These are phyloP conservation scores for Aquilaria yunnanensis DNA, from an alignment of 345 rosid genomes.

Conservation along the genomic window DNA sequence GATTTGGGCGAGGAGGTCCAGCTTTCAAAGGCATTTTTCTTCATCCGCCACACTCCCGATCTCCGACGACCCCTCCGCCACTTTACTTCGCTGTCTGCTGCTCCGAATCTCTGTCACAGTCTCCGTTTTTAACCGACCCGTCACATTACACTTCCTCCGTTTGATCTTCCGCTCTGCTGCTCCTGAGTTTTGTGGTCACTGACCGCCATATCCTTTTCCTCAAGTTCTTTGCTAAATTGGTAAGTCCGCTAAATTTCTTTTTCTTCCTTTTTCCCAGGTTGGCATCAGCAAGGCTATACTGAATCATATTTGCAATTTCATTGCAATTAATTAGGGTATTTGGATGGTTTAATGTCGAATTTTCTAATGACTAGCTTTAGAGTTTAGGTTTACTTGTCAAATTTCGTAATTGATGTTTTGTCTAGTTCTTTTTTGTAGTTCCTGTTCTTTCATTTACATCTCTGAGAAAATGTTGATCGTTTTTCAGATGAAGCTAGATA, in stretches of 20 bases:
- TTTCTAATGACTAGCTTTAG: not conserved
- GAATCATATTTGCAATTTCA: not conserved
- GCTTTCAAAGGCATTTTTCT: not conserved
- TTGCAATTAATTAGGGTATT: not conserved
- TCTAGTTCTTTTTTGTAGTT: too few species aligned
- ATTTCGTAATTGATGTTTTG: not conserved
- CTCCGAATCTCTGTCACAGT: slow-evolving; percentile 16
- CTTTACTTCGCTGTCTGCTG: slow-evolving; percentile 12
- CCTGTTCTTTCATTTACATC: not conserved
- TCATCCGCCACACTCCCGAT: slow-evolving; percentile 14
- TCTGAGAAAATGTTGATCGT: too few species aligned
- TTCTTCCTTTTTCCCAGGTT: not conserved
- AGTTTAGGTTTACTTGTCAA: slow-evolving; percentile 3
- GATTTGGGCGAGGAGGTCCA: not conserved
- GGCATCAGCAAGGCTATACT: not conserved
- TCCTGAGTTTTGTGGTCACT: slow-evolving; percentile 56
- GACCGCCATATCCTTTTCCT: slow-evolving; percentile 59
- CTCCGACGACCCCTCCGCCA: slow-evolving; percentile 22
- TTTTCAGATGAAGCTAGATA: too few species aligned
- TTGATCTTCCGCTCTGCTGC: slow-evolving; percentile 45
- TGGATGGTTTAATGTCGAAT: not conserved
- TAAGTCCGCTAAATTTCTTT: slow-evolving; percentile 16
- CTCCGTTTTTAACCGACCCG: slow-evolving; percentile 24
- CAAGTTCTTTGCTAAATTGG: slow-evolving; percentile 60
- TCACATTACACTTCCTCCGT: slow-evolving; percentile 43